Evolutionary conservation across 306 rosid species (phyloP), one percentile per base, ranked within the genome.

Genomic region (Rubus parviflorus): DNA sequence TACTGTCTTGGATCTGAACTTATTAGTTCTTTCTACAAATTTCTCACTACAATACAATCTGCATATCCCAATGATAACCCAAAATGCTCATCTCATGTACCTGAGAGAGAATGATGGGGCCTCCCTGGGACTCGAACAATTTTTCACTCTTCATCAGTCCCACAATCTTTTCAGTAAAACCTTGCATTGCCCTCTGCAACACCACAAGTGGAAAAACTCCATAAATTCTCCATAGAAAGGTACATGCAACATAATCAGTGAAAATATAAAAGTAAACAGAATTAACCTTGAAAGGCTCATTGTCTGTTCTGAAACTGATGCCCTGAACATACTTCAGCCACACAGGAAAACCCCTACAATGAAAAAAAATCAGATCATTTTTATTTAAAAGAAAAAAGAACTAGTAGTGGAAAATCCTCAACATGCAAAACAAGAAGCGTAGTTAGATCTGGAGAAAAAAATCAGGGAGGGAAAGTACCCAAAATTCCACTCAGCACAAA

Each of bases 91-190:
- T 57, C 56, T 8, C 57, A 61, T 57, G 30, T 77, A 93, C 99
- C 99, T 96, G 99, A 78, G 99, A 92, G 73, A 96, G 98, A 70
- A 96, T 92, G 81, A 96, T 92, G 82, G 99, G 99, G 40, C 99
- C 99, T 75, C 98, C 99, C 84, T 96, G 98, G 38, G 99, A 92
- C 83, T 96, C 94, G 48, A 87, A 96, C 80, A 96, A 85, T 0
- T 73, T 80, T 82, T 96, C 98, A 77, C 88, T 85, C 92, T 96
- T 96, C 99, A 96, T 93, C 90, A 96, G 52, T 74, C 94, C 94
- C 64, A 96, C 99, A 84, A 96, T 91, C 90, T 89, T 92, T 86
- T 91, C 97, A 4, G 98, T 91, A 83, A 96, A 96, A 72, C 94
- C 89, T 89, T 92, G 91, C 99, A 96, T 96, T 86, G 90, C 99